Evolutionary conservation across 2,329 filamentous ascomycete species (phyloP).

Genomic region (Colletotrichum sp.): DNA sequence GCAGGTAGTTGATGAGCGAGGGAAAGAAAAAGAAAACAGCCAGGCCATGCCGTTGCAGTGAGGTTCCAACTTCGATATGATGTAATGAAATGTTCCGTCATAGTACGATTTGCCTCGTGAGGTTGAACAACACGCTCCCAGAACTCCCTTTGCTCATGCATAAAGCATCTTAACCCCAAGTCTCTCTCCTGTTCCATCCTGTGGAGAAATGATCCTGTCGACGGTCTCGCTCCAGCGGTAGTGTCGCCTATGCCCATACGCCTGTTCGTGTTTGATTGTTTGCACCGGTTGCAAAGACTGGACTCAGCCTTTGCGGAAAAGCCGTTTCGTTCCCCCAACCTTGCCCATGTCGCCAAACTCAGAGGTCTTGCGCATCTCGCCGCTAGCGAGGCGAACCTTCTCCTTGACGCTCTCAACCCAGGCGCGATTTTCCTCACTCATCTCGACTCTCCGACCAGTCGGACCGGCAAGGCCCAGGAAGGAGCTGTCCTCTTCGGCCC

Average conservation of each 20-base stretch:
- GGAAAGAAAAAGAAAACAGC: not conserved
- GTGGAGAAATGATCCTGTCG: not conserved
- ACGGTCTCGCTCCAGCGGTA: not conserved
- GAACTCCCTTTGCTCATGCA: not conserved
- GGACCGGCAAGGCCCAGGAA: conserved; percentile 75
- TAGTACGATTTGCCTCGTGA: not conserved
- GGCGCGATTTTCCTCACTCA: conserved; percentile 74
- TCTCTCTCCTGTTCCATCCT: not conserved
- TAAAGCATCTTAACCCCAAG: not conserved
- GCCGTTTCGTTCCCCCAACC: conserved; percentile 73
- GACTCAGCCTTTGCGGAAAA: conserved; percentile 60
- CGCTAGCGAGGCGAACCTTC: conserved; percentile 75
- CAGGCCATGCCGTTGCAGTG: not conserved
- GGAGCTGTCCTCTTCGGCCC: conserved; percentile 64
- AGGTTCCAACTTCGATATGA: not conserved
- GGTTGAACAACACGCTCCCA: conserved; percentile 1
- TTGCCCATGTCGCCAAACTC: conserved; percentile 74
- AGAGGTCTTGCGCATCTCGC: conserved; percentile 48
- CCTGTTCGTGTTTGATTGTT: not conserved
- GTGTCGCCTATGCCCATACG: not conserved
- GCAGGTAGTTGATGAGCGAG: not conserved
- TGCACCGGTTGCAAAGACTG: not conserved
- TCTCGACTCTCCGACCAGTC: conserved; percentile 66
- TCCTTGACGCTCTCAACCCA: conserved; percentile 88
- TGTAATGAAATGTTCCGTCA: conserved; percentile 7